Evolutionary conservation across 1,139 yeast species (phyloP).

Genomic region (Scheffersomyces illinoinensis): DNA sequence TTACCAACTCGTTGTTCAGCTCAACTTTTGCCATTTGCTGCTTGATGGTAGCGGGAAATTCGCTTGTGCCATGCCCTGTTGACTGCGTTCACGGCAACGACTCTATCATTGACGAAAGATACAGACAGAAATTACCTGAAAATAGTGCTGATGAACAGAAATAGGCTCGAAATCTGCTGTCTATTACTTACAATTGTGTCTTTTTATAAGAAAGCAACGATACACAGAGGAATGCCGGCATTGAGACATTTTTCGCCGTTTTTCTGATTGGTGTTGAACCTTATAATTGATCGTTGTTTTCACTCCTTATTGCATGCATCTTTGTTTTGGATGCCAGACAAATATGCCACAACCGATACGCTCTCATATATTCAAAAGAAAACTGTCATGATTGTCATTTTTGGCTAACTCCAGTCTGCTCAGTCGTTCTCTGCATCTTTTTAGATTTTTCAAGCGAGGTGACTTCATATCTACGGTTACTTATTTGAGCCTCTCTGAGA

Average conservation of each 20-base stretch:
- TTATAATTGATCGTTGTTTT: no score
- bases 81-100: conserved; percentile 49
- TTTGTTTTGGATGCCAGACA: neutral
- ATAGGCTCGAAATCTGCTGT: neutral
- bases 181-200: neutral
- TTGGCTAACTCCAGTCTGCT: neutral
- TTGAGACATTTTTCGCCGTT: neutral
- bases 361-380: neutral
- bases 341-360: neutral
- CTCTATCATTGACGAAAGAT: conserved; percentile 33
- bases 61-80: conserved; percentile 75
- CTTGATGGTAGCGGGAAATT: conserved; percentile 68
- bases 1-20: conserved; percentile 68
- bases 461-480: neutral
- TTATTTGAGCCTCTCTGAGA: neutral
- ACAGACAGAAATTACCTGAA: conserved; percentile 8
- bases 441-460: neutral
- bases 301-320: neutral
- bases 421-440: neutral
- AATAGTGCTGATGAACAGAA: neutral
- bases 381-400: neutral
- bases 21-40: conserved; percentile 77
- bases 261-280: neutral
- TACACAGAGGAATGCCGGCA: neutral
- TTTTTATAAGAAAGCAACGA: neutral